Conservation (phyloP, 192 early-diverging fungal genomes). For the Podila epicladia region DNA sequence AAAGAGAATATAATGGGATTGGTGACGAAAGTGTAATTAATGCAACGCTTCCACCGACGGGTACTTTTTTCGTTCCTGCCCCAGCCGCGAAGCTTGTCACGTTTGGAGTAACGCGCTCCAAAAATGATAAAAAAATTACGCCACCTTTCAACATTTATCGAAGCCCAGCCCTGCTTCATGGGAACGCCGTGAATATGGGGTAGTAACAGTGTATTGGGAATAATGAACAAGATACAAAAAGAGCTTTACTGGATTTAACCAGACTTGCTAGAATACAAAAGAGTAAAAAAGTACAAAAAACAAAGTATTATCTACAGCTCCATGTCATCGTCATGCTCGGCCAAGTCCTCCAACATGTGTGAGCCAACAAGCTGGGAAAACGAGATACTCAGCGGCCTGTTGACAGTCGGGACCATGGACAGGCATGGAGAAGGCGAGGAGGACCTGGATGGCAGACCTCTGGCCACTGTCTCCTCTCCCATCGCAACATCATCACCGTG, state of each 20-base stretch:
- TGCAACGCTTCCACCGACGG: too few relatives aligned
- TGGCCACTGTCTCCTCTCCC: conserved; percentile 23
- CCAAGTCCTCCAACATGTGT: conserved; percentile 28
- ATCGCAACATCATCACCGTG: conserved; percentile 29
- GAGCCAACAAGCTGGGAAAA: conserved; percentile 33
- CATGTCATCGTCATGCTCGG: conserved; percentile 49
- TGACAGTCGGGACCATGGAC: conserved; percentile 32
- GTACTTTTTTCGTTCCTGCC: too few relatives aligned
- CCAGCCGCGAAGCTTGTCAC: too few relatives aligned
- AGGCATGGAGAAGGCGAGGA: conserved; percentile 40
- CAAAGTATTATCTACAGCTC: conserved; percentile 18
- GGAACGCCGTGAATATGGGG: too few relatives aligned
- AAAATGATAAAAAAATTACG: too few relatives aligned
- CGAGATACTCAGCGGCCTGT: conserved; percentile 34
- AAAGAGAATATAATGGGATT: too few relatives aligned
- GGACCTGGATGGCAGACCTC: conserved; percentile 22
- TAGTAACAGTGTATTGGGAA: too few relatives aligned
- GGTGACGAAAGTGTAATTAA: too few relatives aligned
- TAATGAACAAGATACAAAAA: neutral
- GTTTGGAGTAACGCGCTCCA: too few relatives aligned
- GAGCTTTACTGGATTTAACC: neutral
- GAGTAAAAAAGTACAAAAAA: neutral
- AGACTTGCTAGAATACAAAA: neutral
- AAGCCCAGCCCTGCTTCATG: too few relatives aligned
- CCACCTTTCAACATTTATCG: too few relatives aligned